phyloP scores from a whole-genome alignment of 441 rosid species.

The Metrosideros polymorpha region DNA sequence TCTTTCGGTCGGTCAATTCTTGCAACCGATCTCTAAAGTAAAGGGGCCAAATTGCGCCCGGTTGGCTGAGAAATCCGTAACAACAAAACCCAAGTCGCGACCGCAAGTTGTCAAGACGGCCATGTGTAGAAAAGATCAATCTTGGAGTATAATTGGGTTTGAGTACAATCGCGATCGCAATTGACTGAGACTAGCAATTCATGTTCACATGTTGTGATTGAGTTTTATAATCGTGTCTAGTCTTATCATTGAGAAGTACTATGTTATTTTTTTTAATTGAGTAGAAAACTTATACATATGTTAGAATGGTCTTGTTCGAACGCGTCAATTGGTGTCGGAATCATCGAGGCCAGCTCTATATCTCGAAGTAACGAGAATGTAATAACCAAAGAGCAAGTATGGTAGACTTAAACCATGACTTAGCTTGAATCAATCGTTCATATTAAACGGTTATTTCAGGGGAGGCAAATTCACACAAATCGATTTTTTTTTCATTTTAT shows the following conservation, averaged over 20 bases:
- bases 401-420: background rate
- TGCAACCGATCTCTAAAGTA: background rate
- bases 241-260: background rate
- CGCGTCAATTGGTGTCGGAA: background rate
- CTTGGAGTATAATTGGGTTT: background rate
- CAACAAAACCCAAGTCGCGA: background rate
- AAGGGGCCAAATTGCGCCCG: background rate
- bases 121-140: background rate
- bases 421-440: background rate
- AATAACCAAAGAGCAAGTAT: background rate
- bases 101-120: background rate
- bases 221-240: background rate
- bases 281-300: background rate
- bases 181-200: background rate
- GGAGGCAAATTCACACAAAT: background rate
- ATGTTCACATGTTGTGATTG: background rate
- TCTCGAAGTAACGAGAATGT: background rate
- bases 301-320: background rate
- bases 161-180: background rate
- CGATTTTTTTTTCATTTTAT: background rate
- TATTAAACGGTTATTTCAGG: background rate
- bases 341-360: background rate
- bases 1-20: background rate
- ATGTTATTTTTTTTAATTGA: background rate
- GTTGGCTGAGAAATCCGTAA: background rate